Base-by-base conservation (phyloP, 257 asterid genomes). In the Solanum arcanum region DNA sequence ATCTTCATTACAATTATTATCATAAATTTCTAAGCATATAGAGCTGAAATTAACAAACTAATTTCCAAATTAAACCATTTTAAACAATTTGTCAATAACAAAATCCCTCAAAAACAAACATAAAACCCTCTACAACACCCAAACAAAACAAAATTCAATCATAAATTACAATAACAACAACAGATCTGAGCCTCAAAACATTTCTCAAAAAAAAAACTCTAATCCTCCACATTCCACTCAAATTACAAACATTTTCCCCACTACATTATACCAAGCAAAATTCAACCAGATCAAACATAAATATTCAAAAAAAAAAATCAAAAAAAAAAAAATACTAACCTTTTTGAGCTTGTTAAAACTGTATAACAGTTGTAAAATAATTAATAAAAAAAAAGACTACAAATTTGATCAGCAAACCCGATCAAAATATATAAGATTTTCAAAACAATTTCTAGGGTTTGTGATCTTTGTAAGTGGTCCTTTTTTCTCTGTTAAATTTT, bases 341-440 rank as follows among this genome's bases (percentile, higher is more conserved):
- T 15, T 29, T 6, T 10, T 8, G 11, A 5, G 15, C 64, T 56
- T 18, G 64, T 56, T 56, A 23, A 70, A 27, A 33, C 56, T 76
- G 83, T 42, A 76, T 13, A 41, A 27, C n/a, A 42, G 37, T 12
- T 7, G n/a, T 5, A 10, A 64, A 23, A 27, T 0, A 21, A 27
- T 1, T 74, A 14, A 74, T 16, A 70, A 70, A 11, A 70, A 70
- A 11, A 74, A 86, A 74, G 68, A 7, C 5, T 11, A 27, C 33
- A 46, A 88, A 86, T 86, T 86, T 77, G 94, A 91, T 91, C 90
- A 86, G 89, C 94, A 91, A 92, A 90, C 90, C 94, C 93, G 87
- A 56, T 44, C 20, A 85, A 86, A 78, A 78, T 73, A 25, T 77
- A 78, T 78, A 66, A 74, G 85, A 83, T 85, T 69, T 78, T 72